Conservation (phyloP, 768 basidiomycete species). For the Russula lepida region DNA sequence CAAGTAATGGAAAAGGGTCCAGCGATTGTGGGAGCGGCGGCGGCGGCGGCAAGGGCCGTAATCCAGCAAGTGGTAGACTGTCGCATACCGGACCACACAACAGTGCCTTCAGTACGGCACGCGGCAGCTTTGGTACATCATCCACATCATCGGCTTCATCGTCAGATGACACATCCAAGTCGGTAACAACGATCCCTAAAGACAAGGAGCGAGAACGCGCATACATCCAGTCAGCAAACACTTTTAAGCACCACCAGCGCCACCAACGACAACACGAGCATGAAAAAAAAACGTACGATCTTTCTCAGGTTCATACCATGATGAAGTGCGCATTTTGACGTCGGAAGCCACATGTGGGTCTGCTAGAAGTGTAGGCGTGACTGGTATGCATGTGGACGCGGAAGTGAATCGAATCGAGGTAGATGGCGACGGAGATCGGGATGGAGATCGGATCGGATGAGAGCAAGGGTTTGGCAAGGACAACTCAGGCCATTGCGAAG, state of each 20-base stretch:
- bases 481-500: background rate
- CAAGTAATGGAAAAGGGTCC: background rate
- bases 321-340: slow-evolving; percentile 19
- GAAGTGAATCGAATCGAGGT: background rate
- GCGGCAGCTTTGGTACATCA: slow-evolving; percentile 10
- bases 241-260: background rate
- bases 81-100: background rate
- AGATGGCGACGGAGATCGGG: background rate
- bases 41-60: background rate
- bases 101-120: slow-evolving; percentile 7
- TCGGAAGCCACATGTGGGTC: background rate
- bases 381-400: background rate
- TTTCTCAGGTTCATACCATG: slow-evolving; percentile 22
- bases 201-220: background rate
- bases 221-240: background rate
- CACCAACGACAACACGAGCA: background rate
- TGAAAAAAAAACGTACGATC: slow-evolving; percentile 13
- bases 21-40: background rate
- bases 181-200: slow-evolving; percentile 21
- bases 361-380: background rate
- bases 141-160: slow-evolving; percentile 14
- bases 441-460: background rate
- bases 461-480: background rate
- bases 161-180: slow-evolving; percentile 19
- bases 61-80: background rate